Evolutionary conservation across 176 grass and related monocot genomes (phyloP).

Genomic region (Carex parvula): DNA sequence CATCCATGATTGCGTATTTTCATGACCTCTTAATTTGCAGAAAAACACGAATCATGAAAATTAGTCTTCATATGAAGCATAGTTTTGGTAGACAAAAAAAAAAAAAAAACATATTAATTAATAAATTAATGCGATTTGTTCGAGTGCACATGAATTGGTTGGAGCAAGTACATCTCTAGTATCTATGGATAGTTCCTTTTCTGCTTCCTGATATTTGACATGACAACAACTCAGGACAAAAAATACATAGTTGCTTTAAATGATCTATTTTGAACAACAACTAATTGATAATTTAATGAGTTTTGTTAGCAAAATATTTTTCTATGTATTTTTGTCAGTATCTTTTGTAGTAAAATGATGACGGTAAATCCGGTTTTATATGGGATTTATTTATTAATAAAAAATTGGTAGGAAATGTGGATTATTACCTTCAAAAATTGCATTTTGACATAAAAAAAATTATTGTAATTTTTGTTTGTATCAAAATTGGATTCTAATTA

Average conservation of each 20-base stretch:
- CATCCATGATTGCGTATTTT: too few species aligned
- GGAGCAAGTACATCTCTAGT: constrained; percentile 10
- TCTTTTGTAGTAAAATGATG: neutral
- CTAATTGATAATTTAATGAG: neutral
- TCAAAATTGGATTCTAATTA: neutral
- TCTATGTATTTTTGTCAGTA: neutral
- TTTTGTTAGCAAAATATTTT: neutral
- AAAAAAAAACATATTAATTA: neutral
- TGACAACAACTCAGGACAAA: neutral
- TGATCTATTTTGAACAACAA: neutral
- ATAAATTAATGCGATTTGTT: neutral
- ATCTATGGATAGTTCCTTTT: neutral
- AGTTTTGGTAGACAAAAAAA: neutral
- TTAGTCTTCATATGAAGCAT: neutral
- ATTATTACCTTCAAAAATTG: too few species aligned
- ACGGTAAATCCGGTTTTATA: neutral
- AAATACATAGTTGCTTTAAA: neutral
- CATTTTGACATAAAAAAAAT: neutral
- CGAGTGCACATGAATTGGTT: neutral
- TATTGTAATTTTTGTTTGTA: neutral
- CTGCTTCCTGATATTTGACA: neutral
- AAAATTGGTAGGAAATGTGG: neutral
- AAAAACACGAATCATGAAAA: neutral
- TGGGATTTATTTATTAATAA: neutral
- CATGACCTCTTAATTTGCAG: too few species aligned